phyloP scores from a whole-genome alignment of 257 asterid genomes.

The Solanum piurae region DNA sequence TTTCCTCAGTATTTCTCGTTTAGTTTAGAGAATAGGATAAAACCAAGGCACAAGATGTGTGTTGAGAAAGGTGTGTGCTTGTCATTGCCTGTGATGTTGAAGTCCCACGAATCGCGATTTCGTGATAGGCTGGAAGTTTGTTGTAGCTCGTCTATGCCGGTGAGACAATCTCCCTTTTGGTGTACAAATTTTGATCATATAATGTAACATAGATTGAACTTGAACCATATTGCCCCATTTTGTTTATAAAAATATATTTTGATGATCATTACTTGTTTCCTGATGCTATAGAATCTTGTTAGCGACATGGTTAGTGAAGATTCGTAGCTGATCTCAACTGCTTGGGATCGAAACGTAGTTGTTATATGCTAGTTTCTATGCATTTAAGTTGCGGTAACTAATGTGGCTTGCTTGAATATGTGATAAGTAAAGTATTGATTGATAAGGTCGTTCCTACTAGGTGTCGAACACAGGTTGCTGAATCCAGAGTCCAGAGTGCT shows the following conservation, averaged over 20 bases:
- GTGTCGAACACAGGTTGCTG: conserved; percentile 98
- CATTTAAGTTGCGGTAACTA: neutral
- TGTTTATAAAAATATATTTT: neutral
- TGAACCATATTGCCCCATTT: neutral
- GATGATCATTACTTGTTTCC: neutral
- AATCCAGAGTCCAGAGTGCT: conserved; percentile 99
- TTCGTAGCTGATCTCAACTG: neutral
- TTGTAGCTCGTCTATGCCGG: conserved; percentile 64
- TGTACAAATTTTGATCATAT: conserved; percentile 20
- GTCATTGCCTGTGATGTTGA: conserved; percentile 79
- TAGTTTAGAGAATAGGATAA: conserved; percentile 81
- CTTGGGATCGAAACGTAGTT: neutral
- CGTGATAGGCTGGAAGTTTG: conserved; percentile 60
- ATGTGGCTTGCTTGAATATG: neutral
- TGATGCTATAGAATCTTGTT: neutral
- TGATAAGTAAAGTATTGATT: neutral
- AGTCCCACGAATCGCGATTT: conserved; percentile 39
- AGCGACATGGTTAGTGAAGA: neutral
- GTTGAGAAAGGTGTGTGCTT: conserved; percentile 68
- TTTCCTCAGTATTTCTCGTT: conserved; percentile 91
- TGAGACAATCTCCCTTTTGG: conserved; percentile 78
- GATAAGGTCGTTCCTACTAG: conserved; percentile 64
- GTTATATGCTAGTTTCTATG: neutral
- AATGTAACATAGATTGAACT: conserved; percentile 13
- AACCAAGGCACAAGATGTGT: conserved; percentile 67